A percentile compares a stretch with the other conserved stretches of the same genome.
These are phyloP conservation scores for Tagetes patula DNA, from an alignment of 129 eudicot genomes.

Conservation along the genomic window DNA sequence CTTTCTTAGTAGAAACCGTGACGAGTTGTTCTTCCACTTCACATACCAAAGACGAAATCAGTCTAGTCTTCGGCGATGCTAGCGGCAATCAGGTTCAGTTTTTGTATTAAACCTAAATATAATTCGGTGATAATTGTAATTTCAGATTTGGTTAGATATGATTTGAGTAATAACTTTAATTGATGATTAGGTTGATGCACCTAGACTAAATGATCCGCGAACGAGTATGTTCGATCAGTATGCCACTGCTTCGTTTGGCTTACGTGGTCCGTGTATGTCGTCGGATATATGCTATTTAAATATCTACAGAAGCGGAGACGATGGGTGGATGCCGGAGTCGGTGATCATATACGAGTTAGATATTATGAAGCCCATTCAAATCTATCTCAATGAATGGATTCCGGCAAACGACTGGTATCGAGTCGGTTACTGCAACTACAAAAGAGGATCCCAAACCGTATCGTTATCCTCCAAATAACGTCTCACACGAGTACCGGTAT, in stretches of 20 bases:
- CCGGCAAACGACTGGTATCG: too few relatives aligned
- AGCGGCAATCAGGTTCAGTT: conserved; percentile 79
- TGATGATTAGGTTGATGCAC: conserved; percentile 65
- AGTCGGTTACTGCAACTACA: too few relatives aligned
- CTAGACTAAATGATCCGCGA: conserved; percentile 71
- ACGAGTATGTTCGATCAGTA: conserved; percentile 68
- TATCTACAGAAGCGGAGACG: conserved; percentile 74
- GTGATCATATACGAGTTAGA: too few relatives aligned
- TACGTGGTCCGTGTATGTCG: conserved; percentile 75
- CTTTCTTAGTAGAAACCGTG: conserved; percentile 56
- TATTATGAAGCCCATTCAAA: too few relatives aligned
- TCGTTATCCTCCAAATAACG: too few relatives aligned
- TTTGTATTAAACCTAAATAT: not conserved
- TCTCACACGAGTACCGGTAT: too few relatives aligned
- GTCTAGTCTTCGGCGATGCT: conserved; percentile 88
- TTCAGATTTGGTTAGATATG: too few relatives aligned
- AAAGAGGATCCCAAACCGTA: too few relatives aligned
- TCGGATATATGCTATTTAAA: conserved; percentile 64
- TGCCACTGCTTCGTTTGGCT: conserved; percentile 56
- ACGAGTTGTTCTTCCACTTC: conserved; percentile 75
- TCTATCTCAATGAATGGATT: too few relatives aligned
- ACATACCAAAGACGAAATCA: conserved; percentile 77
- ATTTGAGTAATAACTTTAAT: not conserved
- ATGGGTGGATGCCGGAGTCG: conserved; percentile 76
- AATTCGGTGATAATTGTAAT: not conserved